Evolutionary conservation across 176 grass and related monocot species (phyloP), one percentile per base, ranked within the genome.

Genomic region (Triticum timopheevii): DNA sequence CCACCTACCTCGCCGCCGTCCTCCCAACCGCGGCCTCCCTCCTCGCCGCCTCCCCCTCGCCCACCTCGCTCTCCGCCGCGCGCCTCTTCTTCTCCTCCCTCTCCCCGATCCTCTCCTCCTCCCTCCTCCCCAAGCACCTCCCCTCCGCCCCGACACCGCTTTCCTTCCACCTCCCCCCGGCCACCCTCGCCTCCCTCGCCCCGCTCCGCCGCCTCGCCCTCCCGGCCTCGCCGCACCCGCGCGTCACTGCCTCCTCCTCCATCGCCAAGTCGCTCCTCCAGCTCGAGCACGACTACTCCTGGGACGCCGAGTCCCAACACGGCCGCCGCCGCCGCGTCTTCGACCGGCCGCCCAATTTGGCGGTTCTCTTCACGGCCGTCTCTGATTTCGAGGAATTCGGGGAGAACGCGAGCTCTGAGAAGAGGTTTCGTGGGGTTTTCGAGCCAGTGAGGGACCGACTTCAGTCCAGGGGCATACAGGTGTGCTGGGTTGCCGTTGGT

Each of bases 251-350:
- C 62, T 90, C 89, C 47, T 85, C 88, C 6, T 88, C 87, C 59
- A 76, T 95, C 34, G 88, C 91, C 83, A 84, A 81, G 38, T 92
- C 91, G 1, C 89, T 95, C 50, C 90, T 93, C 84, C 91, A 95
- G 84, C 81, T 95, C 73, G 90, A 95, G 87, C 91, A 95, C 73
- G 89, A 93, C 27, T 95, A 95, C 81, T 44, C 71, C 66, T 95
- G 91, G 93, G 89, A 93, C 72, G 15, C 47, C 61, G 89, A 87
- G 2, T 27, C 85, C 22, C 61, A 67, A 25, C 88, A 45, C 33
- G 68, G 59, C 68, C 76, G 42, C 20, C 66, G 72, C 61, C 12
- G 80, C 84, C 22, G 80, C 67, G 80, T 24, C 76, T 70, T 84
- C 85, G 62, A 84, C 42, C 69, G 50, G 45, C 91, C 73, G 31